phyloP scores from a whole-genome alignment of 305 asterid genomes.

The Rubia peregrina region DNA sequence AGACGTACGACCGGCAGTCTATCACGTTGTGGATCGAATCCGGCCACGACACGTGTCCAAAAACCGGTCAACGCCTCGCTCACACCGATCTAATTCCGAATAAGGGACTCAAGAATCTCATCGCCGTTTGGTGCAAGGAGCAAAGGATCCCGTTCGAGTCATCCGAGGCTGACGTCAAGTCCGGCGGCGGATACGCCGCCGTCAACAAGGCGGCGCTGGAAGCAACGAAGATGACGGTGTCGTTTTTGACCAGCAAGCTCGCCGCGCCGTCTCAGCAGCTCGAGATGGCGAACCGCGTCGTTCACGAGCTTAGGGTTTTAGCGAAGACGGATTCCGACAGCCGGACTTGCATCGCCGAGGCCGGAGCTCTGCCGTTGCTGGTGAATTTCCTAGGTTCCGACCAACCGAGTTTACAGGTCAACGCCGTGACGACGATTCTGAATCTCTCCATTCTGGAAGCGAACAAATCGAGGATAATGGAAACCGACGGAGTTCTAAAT shows the following conservation, averaged over 20 bases:
- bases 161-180: conserved; percentile 35
- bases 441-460: conserved; percentile 79
- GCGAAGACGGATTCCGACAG: conserved; percentile 88
- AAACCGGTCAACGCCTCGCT: conserved; percentile 73
- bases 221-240: conserved; percentile 76
- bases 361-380: conserved; percentile 65
- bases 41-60: conserved; percentile 85
- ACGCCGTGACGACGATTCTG: conserved; percentile 79
- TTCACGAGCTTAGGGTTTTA: conserved; percentile 75
- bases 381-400: conserved; percentile 53
- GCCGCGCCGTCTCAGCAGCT: conserved; percentile 40
- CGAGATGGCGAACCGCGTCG: conserved; percentile 48
- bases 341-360: conserved; percentile 75
- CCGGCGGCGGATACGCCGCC: conserved; percentile 25
- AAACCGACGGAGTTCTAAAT: conserved; percentile 67
- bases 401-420: conserved; percentile 62
- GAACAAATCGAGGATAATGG: conserved; percentile 68
- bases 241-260: conserved; percentile 53
- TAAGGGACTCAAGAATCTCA: conserved; percentile 62
- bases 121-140: conserved; percentile 80
- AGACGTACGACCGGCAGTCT: conserved; percentile 71
- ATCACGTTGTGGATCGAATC: conserved; percentile 76
- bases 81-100: conserved; percentile 62
- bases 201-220: conserved; percentile 66
- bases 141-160: conserved; percentile 71